Conservation (phyloP, 805 yeast species). For the Zygotorulaspora danielsina region DNA sequence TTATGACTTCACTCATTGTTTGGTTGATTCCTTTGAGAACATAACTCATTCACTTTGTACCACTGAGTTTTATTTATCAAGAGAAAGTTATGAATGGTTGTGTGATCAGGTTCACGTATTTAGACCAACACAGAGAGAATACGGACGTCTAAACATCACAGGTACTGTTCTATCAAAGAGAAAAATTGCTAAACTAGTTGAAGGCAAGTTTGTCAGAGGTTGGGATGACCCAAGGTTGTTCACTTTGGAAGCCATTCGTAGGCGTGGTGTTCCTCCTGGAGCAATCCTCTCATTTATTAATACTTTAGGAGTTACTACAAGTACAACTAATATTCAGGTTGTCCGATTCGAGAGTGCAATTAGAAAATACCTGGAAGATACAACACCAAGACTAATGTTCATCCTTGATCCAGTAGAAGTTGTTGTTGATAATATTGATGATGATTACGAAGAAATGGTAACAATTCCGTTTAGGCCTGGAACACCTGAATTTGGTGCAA, state of each 20-base stretch:
- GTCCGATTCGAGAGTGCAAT: constrained; percentile 85
- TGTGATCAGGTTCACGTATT: constrained; percentile 93
- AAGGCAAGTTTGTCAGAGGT: constrained; percentile 75
- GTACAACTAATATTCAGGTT: constrained; percentile 86
- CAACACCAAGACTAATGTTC: constrained; percentile 94
- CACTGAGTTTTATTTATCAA: constrained; percentile 83
- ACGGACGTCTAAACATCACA: constrained; percentile 90
- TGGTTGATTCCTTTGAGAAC: constrained; percentile 95
- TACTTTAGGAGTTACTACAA: constrained; percentile 94
- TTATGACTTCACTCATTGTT: constrained; percentile 97
- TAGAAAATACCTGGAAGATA: constrained; percentile 79
- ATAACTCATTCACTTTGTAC: constrained; percentile 96
- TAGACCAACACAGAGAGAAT: constrained; percentile 98
- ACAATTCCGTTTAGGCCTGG: constrained; percentile 91
- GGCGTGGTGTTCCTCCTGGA: constrained; percentile 99
- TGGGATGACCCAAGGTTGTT: constrained; percentile 99
- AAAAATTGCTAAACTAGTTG: constrained; percentile 89
- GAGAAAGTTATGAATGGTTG: constrained; percentile 97
- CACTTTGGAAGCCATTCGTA: constrained; percentile 88
- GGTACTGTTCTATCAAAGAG: constrained; percentile 95
- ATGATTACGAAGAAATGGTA: constrained; percentile 64
- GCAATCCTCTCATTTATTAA: constrained; percentile 90
- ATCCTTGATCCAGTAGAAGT: constrained; percentile 82
- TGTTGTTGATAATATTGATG: constrained; percentile 74
- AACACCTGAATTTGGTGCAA: constrained; percentile 66